Evolutionary conservation across 1,139 yeast species (phyloP), one percentile per base, ranked within the genome.

Genomic region (Candida sanyaensis): DNA sequence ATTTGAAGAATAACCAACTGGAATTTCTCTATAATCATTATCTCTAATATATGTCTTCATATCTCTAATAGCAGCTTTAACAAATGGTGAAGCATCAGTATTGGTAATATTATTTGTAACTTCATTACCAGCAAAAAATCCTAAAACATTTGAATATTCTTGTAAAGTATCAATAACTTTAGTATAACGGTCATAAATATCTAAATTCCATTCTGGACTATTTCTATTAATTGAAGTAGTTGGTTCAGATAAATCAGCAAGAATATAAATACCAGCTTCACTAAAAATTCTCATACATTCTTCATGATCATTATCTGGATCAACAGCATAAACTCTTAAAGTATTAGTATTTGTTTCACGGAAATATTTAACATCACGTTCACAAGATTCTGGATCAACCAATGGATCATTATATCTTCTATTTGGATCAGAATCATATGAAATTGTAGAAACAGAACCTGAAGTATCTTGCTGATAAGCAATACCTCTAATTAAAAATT

Each of bases 71-170:
- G 95, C 89, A 41, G 97, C 97, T 67, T 95, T 86, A 52, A 92
- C 81, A 63, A 87, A 92, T 3, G 97, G 96, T 33, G 95, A 81
- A 24, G 79, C 73, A 49, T 65, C 75, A 37, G 80, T 72, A 66
- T 92, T 91, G 33, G 68, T 52, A 17, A 58, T 61, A 47, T 65
- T 65, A 57, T 73, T 74, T 61, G 93, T 85, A 51, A 92, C 87
- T 73, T 92, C 97, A 65, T 92, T 92, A 61, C 97, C 97, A 41
- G 96, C 84, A 63, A 92, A 86, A 74, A 90, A 90, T n/a, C 96
- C 98, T 53, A 91, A 71, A 11, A 89, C 77, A 64, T 92, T 92
- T 49, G 96, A 84, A 69, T 88, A 92, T 59, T 83, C 77, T 60
- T 85, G 83, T 71, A 92, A 88, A 49, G 86, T 86, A 62, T 92